Evolutionary conservation across 2,329 filamentous ascomycete species (phyloP), one percentile per base, ranked within the genome.

Genomic region (Blastomyces silverae): DNA sequence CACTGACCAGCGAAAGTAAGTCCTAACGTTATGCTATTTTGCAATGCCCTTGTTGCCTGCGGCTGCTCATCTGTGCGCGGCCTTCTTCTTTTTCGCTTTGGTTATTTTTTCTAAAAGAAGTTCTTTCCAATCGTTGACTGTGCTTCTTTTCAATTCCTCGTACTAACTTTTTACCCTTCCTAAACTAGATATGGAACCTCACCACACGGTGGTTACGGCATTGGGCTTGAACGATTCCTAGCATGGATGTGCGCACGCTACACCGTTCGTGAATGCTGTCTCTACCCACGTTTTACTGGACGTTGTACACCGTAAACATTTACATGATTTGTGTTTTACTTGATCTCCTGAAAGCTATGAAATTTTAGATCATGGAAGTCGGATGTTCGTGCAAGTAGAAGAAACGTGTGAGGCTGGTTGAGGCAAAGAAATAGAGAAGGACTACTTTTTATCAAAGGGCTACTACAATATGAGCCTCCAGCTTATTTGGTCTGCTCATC

Each of bases 1-100:
- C 81, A 95, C 92, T 42, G 94, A 97, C 80, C 92, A 96, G 85
- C 84, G 92, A 75, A 96, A 94, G 90, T 92, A 79, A 82, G 88
- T 86, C 63, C 22, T 58, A 57, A 31, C 48, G 58, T 37, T 66
- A 48, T 67, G 53, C 69, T 56, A 37, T 55, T 50, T 28, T 22
- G 17, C 5, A 22, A 25, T n/a, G 2, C 31, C 11, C 10, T 34
- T 31, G 15, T 61, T 20, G 4, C n/a, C 42, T 20, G 8, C n/a
- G 4, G 3, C 37, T 39, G 13, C 59, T 62, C 44, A 34, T 62
- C 64, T 31, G 56, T 58, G 39, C 50, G 57, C 31, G 66, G 48
- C 67, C 55, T 70, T 59, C 37, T 55, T 48, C 22, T 1, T 34
- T n/a, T 22, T 34, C 22, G 0, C 3, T 31, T 53, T 2, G 3